A percentile compares a stretch with the other conserved stretches of the same genome.
These are phyloP conservation scores for Dactylellina drechsleri DNA, from an alignment of 2,329 filamentous ascomycete genomes.

Conservation along the genomic window DNA sequence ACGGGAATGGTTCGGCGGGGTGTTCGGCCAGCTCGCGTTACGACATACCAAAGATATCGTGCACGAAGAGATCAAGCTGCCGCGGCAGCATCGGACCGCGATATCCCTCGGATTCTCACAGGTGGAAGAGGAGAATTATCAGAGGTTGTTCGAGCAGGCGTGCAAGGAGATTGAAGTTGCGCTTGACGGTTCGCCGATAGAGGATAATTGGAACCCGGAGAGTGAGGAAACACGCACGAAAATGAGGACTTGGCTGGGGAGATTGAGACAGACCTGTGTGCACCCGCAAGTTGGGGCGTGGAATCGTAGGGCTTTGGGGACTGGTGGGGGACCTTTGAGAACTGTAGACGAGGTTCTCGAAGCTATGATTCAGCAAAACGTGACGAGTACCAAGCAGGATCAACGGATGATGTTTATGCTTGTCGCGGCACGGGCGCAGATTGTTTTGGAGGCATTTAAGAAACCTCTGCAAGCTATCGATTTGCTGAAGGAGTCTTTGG, in stretches of 20 bases:
- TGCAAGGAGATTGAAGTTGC: constrained; percentile 75
- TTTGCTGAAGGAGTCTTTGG: constrained; percentile 71
- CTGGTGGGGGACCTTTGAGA: constrained; percentile 72
- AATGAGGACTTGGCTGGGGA: constrained; percentile 82
- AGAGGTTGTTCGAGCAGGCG: constrained; percentile 78
- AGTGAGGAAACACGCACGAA: constrained; percentile 69
- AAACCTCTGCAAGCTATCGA: constrained; percentile 71
- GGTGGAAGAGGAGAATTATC: constrained; percentile 90
- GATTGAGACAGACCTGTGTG: constrained; percentile 82
- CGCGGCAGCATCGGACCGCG: constrained; percentile 79
- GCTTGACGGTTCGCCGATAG: constrained; percentile 60
- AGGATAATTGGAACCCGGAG: constrained; percentile 72
- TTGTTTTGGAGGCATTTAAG: constrained; percentile 69
- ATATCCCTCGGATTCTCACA: constrained; percentile 86
- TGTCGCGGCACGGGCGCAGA: constrained; percentile 76
- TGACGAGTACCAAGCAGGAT: constrained; percentile 72
- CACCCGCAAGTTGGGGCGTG: constrained; percentile 82
- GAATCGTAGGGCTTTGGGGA: constrained; percentile 72
- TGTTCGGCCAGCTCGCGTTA: constrained; percentile 78
- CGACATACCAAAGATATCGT: constrained; percentile 87
- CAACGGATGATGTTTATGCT: constrained; percentile 74
- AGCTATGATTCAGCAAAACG: constrained; percentile 89
- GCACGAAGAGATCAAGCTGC: constrained; percentile 79
- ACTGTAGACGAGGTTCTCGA: constrained; percentile 84
- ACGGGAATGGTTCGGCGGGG: constrained; percentile 71